Evolutionary conservation across 768 basidiomycete species (phyloP).

Genomic region (Chalciporus sphaerocephalus): DNA sequence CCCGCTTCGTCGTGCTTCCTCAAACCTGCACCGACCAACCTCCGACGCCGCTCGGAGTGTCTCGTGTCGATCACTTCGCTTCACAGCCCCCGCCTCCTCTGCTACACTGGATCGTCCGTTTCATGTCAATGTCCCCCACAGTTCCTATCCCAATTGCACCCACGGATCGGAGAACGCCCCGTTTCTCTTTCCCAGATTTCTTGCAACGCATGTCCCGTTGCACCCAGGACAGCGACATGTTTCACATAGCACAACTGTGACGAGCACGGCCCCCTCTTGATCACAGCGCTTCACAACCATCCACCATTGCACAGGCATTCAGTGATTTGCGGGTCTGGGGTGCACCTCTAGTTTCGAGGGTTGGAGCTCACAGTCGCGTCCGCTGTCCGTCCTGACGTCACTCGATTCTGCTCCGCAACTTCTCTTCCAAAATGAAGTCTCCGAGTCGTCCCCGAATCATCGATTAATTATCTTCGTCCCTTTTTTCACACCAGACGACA

Average conservation of each 20-base stretch:
- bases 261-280: not conserved
- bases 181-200: constrained; percentile 5
- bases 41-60: too few relatives aligned
- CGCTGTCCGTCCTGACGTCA: constrained; percentile 10
- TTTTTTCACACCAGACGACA: not conserved
- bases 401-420: not conserved
- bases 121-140: not conserved
- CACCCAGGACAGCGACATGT: not conserved
- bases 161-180: constrained; percentile 3
- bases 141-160: constrained; percentile 1
- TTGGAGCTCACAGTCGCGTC: not conserved
- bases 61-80: too few relatives aligned
- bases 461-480: too few relatives aligned
- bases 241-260: not conserved
- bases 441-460: not conserved
- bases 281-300: too few relatives aligned
- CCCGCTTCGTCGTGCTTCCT: too few relatives aligned
- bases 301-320: too few relatives aligned
- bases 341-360: not conserved
- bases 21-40: too few relatives aligned
- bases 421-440: not conserved
- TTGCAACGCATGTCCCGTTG: not conserved
- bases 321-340: too few relatives aligned
- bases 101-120: not conserved
- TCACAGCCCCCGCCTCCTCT: too few relatives aligned